These are phyloP conservation scores for Penicillium maclennaniae DNA, from an alignment of 495 filamentous ascomycete species.

Conservation along the genomic window DNA sequence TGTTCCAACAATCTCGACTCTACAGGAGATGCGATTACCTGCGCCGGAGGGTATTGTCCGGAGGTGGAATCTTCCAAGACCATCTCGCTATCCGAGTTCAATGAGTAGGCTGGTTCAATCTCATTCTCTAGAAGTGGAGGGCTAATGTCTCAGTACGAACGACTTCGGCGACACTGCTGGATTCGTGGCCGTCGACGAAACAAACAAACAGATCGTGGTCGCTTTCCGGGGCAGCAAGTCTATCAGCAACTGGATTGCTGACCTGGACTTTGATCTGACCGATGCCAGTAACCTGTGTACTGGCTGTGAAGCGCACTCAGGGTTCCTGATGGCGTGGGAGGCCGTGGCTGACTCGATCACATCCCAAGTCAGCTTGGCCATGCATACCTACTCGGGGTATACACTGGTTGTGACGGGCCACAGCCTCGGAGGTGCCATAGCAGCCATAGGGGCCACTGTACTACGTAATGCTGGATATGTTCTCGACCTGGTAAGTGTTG, in stretches of 20 bases:
- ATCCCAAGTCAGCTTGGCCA: slow-evolving; percentile 31
- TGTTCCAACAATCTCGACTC: slow-evolving; percentile 54
- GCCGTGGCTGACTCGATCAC: slow-evolving; percentile 39
- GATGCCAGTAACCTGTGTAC: slow-evolving; percentile 32
- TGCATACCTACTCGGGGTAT: slow-evolving; percentile 44
- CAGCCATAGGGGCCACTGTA: slow-evolving; percentile 55
- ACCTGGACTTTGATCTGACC: slow-evolving; percentile 45
- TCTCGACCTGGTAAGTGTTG: slow-evolving; percentile 29
- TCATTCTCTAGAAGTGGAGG: neutral
- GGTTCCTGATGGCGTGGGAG: slow-evolving; percentile 57
- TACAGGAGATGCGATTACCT: slow-evolving; percentile 48
- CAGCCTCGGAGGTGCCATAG: slow-evolving; percentile 65
- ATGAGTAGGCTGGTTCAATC: slow-evolving; percentile 41
- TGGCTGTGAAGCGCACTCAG: slow-evolving; percentile 49
- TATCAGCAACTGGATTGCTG: slow-evolving; percentile 62
- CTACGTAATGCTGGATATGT: slow-evolving; percentile 48
- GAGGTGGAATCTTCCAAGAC: slow-evolving; percentile 53
- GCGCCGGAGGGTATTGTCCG: slow-evolving; percentile 57
- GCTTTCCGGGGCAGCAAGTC: slow-evolving; percentile 65
- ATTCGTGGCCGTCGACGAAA: slow-evolving; percentile 63
- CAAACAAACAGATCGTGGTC: slow-evolving; percentile 59
- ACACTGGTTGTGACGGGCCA: slow-evolving; percentile 61
- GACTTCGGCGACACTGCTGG: slow-evolving; percentile 60
- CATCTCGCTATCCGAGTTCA: slow-evolving; percentile 54
- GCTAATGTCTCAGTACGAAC: slow-evolving; percentile 37